phyloP scores from a whole-genome alignment of 2,329 filamentous ascomycete species.

The Zasmidium citrigriseum region DNA sequence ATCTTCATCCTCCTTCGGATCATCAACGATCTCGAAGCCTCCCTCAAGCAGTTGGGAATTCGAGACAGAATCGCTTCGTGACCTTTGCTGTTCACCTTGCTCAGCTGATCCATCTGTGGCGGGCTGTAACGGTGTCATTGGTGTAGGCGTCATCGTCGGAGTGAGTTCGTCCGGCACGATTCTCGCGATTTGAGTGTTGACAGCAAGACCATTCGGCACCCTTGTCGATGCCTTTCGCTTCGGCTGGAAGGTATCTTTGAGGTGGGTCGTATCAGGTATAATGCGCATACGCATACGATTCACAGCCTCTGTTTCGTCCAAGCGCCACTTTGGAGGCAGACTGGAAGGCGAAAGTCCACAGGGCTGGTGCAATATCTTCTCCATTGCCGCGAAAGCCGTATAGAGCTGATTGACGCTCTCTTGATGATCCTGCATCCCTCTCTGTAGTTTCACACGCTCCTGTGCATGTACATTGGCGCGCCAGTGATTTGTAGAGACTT shows the following conservation, averaged over 20 bases:
- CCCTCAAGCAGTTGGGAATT: conserved; percentile 65
- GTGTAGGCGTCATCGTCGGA: conserved; percentile 18
- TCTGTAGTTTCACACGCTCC: conserved; percentile 88
- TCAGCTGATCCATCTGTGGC: conserved; percentile 24
- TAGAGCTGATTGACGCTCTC: conserved; percentile 80
- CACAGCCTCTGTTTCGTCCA: conserved; percentile 92
- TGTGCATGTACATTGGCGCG: conserved; percentile 92
- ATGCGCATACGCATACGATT: conserved; percentile 92
- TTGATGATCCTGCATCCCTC: conserved; percentile 87
- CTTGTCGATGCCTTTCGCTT: conserved; percentile 69
- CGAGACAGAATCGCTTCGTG: conserved; percentile 45
- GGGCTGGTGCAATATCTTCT: conserved; percentile 74
- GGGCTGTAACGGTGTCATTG: conserved; percentile 8
- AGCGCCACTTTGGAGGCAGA: conserved; percentile 74
- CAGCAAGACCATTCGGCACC: conserved; percentile 39
- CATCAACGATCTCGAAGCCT: conserved; percentile 93
- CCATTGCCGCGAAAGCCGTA: conserved; percentile 74
- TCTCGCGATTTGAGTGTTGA: conserved; percentile 33
- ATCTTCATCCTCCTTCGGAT: conserved; percentile 81
- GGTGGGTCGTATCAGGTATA: conserved; percentile 71
- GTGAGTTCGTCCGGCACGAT: conserved; percentile 30
- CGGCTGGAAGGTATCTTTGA: conserved; percentile 76
- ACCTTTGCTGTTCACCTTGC: conserved; percentile 15
- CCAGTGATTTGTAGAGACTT: conserved; percentile 86
- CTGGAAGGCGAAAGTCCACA: conserved; percentile 76